Conservation (phyloP, 768 basidiomycete genomes). For the Scleroderma citrinum region DNA sequence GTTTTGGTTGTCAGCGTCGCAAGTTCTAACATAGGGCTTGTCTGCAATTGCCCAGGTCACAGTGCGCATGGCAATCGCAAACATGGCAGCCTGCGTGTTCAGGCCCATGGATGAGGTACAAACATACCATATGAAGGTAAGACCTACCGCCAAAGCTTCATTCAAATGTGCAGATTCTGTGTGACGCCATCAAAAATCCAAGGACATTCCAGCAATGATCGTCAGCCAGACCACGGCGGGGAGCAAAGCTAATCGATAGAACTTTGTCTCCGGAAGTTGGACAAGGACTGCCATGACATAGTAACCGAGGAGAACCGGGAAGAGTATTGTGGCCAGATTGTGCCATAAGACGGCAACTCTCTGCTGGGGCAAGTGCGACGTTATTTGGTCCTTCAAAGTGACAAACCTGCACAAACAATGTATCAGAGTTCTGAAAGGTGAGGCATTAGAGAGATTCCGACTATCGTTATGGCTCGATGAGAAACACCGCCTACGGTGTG, state of each 20-base stretch:
- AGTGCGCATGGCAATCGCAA: slow-evolving; percentile 19
- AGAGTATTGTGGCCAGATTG: not conserved
- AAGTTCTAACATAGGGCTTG: slow-evolving; percentile 10
- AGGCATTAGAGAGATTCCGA: too few relatives aligned
- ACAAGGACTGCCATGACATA: not conserved
- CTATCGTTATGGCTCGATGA: too few relatives aligned
- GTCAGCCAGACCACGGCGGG: slow-evolving; percentile 39
- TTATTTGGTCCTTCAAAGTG: not conserved
- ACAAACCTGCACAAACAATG: not conserved
- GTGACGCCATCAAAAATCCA: slow-evolving; percentile 5
- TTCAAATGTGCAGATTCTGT: slow-evolving; percentile 2
- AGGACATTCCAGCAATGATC: slow-evolving; percentile 28
- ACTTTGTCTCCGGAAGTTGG: not conserved
- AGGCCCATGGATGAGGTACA: slow-evolving; percentile 5
- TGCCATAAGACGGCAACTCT: not conserved
- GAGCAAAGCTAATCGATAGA: slow-evolving; percentile 36
- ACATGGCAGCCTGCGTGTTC: slow-evolving; percentile 18
- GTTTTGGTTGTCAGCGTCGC: not conserved
- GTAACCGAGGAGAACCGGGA: not conserved
- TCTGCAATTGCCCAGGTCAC: slow-evolving; percentile 16
- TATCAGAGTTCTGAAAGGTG: too few relatives aligned
- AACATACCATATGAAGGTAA: not conserved
- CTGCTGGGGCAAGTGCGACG: not conserved
- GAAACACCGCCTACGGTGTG: too few relatives aligned
- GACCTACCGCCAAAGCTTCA: slow-evolving; percentile 6